These are phyloP conservation scores for Panicum virgatum DNA, from an alignment of 202 grass and related monocot species.

Conservation along the genomic window DNA sequence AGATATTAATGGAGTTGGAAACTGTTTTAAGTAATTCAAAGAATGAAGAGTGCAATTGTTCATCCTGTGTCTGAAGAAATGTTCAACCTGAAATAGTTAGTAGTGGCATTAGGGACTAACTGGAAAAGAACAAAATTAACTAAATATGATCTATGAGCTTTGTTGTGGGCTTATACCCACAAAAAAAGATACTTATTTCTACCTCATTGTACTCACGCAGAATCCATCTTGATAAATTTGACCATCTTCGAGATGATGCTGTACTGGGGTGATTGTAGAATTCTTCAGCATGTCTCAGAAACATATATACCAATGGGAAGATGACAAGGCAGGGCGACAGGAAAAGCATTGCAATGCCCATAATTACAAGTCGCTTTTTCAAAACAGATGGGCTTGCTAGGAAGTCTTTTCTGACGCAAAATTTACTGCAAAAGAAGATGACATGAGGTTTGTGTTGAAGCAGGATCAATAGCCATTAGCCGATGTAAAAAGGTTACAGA, in stretches of 20 bases:
- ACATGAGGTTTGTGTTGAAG: constrained; percentile 18
- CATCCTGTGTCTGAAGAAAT: constrained; percentile 75
- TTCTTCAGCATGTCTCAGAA: constrained; percentile 75
- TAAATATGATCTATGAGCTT: not conserved
- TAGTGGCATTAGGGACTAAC: not conserved
- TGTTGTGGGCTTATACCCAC: not conserved
- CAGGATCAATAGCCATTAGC: not conserved
- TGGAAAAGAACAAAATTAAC: not conserved
- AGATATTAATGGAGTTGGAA: constrained; percentile 68
- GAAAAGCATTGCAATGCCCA: constrained; percentile 71
- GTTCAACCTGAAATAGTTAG: constrained; percentile 62
- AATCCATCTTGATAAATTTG: constrained; percentile 80
- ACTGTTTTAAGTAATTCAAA: constrained; percentile 79
- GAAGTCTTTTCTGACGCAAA: constrained; percentile 72
- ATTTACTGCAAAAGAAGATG: constrained; percentile 65
- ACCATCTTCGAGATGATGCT: constrained; percentile 78
- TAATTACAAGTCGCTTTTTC: constrained; percentile 54
- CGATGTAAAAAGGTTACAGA: not conserved
- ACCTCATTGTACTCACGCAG: constrained; percentile 86
- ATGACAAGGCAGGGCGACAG: constrained; percentile 72
- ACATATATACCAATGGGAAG: constrained; percentile 78
- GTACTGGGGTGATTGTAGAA: constrained; percentile 78
- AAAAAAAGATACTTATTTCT: not conserved
- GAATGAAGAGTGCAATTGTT: constrained; percentile 57
- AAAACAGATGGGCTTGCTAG: constrained; percentile 50